A percentile compares a stretch with the other conserved stretches of the same genome.
These are phyloP conservation scores for Sphagnum tenellum DNA, from an alignment of 225 moss, liverwort and hornwort genomes.

Conservation along the genomic window DNA sequence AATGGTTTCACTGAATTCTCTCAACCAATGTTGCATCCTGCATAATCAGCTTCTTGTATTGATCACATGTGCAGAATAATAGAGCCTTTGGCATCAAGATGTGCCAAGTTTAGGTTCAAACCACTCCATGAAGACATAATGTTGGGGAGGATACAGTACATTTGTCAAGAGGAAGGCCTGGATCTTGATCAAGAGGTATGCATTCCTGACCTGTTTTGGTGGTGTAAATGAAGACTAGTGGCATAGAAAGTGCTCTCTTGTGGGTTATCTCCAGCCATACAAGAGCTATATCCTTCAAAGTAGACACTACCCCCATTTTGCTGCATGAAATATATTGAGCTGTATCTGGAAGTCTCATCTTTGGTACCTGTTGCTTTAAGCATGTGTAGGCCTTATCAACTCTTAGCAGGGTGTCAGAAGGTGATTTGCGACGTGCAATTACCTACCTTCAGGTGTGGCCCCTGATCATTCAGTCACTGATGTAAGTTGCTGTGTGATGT, in stretches of 20 bases:
- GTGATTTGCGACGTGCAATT: slow-evolving; percentile 91
- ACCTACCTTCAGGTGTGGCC: slow-evolving; percentile 56
- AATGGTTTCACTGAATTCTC: too few species aligned
- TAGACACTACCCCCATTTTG: too few species aligned
- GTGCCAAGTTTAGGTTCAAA: slow-evolving; percentile 94
- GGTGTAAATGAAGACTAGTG: too few species aligned
- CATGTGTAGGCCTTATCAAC: slow-evolving; percentile 50
- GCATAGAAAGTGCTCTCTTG: too few species aligned
- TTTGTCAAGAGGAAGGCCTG: slow-evolving; percentile 79
- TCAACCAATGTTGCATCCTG: too few species aligned
- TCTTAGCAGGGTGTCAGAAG: slow-evolving; percentile 78
- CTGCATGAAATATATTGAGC: too few species aligned
- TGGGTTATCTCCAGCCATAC: too few species aligned
- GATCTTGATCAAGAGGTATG: slow-evolving; percentile 59
- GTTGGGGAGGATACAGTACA: slow-evolving; percentile 71
- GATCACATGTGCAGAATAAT: slow-evolving; percentile 48
- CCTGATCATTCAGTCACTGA: neutral
- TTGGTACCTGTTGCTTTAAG: too few species aligned
- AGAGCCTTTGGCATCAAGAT: slow-evolving; percentile 98
- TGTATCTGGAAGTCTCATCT: too few species aligned
- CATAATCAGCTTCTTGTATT: too few species aligned
- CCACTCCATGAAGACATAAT: slow-evolving; percentile 83
- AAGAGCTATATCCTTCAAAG: too few species aligned
- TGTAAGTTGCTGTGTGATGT: too few species aligned
- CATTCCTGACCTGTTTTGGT: neutral